These are phyloP conservation scores for Pseudogymnoascus pannorum DNA, from an alignment of 2,329 filamentous ascomycete genomes.

Conservation along the genomic window DNA sequence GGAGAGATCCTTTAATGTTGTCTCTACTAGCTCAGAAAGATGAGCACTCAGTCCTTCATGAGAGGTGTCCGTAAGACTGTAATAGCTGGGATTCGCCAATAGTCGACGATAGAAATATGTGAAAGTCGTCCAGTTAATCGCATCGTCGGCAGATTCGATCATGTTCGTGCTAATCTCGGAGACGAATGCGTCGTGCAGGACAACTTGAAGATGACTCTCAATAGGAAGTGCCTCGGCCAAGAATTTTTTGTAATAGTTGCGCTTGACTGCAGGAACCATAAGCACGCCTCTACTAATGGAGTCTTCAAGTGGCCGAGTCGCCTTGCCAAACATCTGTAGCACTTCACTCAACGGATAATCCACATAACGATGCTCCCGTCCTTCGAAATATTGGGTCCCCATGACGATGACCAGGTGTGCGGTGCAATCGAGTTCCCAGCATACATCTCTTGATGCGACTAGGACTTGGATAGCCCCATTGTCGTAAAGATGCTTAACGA, in stretches of 20 bases:
- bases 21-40: constrained; percentile 90
- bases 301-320: constrained; percentile 70
- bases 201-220: constrained; percentile 86
- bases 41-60: constrained; percentile 92
- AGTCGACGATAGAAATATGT: constrained; percentile 96
- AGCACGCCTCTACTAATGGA: constrained; percentile 83
- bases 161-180: constrained; percentile 95
- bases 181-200: constrained; percentile 91
- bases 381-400: constrained; percentile 97
- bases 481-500: constrained; percentile 83
- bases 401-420: constrained; percentile 92
- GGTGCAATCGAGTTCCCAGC: constrained; percentile 85
- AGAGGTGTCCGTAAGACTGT: constrained; percentile 78
- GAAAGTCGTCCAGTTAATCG: constrained; percentile 97
- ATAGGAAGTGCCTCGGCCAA: constrained; percentile 91
- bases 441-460: constrained; percentile 77
- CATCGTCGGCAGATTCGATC: constrained; percentile 91
- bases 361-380: constrained; percentile 91
- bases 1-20: constrained; percentile 78
- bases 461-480: constrained; percentile 66
- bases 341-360: constrained; percentile 94
- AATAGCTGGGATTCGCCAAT: constrained; percentile 93
- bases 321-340: constrained; percentile 96
- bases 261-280: constrained; percentile 90
- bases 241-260: constrained; percentile 99